phyloP scores from a whole-genome alignment of 108 stramenopile species.

The Cyclotella sp. region DNA sequence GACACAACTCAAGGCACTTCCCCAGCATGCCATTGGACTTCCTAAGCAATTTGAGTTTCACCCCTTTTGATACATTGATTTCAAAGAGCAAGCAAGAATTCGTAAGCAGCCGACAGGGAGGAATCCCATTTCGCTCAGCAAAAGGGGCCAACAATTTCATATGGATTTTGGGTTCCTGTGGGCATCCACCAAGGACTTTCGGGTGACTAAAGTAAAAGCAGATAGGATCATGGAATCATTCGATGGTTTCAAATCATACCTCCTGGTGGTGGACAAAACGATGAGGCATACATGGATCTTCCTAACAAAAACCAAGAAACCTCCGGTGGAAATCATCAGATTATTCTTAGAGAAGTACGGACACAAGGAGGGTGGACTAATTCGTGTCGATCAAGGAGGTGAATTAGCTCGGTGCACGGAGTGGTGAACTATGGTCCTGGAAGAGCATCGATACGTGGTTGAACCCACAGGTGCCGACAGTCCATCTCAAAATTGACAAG shows the following conservation, averaged over 20 bases:
- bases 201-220: not conserved
- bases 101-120: too few relatives aligned
- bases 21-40: not conserved
- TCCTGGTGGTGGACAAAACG: not conserved
- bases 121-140: not conserved
- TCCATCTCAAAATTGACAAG: not conserved
- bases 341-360: conserved; percentile 7
- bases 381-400: conserved; percentile 14
- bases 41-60: not conserved
- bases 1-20: not conserved
- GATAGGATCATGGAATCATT: conserved; percentile 9
- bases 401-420: conserved; percentile 1
- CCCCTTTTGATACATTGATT: too few relatives aligned
- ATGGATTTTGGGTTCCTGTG: conserved; percentile 14
- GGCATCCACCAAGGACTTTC: not conserved
- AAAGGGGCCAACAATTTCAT: conserved; percentile 3
- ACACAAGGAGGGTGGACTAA: not conserved
- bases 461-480: not conserved
- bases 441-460: not conserved
- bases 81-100: too few relatives aligned
- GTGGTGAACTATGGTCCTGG: not conserved
- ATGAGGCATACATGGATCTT: conserved; percentile 13
- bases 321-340: conserved; percentile 4
- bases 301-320: conserved; percentile 20
- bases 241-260: conserved; percentile 13